Percentiles rank a stretch among this genome's conserved stretches.
These are phyloP conservation scores for Pontederia crassipes DNA, from an alignment of 176 grass and related monocot genomes.

Conservation along the genomic window DNA sequence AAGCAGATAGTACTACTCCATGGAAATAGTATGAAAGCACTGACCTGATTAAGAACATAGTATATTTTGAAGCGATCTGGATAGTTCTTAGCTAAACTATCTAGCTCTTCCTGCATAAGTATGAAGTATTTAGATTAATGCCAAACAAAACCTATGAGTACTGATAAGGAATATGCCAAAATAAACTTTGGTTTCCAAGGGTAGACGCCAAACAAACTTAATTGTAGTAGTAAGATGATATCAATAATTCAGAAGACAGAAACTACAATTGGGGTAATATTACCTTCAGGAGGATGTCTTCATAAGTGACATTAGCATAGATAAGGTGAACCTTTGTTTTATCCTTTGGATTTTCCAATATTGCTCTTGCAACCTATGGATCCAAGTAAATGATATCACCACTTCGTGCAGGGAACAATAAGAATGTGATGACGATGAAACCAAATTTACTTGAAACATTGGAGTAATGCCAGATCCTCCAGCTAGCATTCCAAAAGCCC, in stretches of 20 bases:
- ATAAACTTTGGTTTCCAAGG: too few species aligned
- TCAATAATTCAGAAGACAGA: background rate
- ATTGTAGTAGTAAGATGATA: background rate
- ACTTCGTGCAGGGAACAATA: background rate
- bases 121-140: slow-evolving; percentile 11
- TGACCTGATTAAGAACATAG: slow-evolving; percentile 88
- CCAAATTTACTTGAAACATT: slow-evolving; percentile 84
- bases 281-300: slow-evolving; percentile 99
- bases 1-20: too few species aligned
- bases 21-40: background rate
- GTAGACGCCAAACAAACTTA: too few species aligned
- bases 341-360: slow-evolving; percentile 80
- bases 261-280: slow-evolving; percentile 2
- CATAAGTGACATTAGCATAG: slow-evolving; percentile 82
- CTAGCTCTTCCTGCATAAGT: slow-evolving; percentile 74
- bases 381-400: slow-evolving; percentile 14
- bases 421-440: background rate
- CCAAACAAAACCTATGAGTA: background rate
- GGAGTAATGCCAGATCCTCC: slow-evolving; percentile 97
- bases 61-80: slow-evolving; percentile 68
- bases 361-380: slow-evolving; percentile 71
- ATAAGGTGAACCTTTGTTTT: slow-evolving; percentile 78
- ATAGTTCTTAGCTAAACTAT: slow-evolving; percentile 48
- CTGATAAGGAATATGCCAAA: too few species aligned
- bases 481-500: slow-evolving; percentile 92